Evolutionary conservation across 2,329 filamentous ascomycete genomes (phyloP), one percentile per base, ranked within the genome.

Genomic region (Penicillium italicum): DNA sequence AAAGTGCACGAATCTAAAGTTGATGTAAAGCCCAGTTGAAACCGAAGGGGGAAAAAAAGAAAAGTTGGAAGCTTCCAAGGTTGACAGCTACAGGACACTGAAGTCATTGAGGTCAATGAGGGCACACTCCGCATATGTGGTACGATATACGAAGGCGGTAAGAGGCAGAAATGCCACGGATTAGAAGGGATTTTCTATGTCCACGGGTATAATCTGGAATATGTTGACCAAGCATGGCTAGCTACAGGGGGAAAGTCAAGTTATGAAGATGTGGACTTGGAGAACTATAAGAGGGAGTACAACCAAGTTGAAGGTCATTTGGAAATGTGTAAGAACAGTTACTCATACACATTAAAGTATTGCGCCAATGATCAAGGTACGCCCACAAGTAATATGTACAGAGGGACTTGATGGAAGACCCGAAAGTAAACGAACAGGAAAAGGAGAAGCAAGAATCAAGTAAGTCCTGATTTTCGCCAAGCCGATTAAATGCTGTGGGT

Each of bases 401-500:
- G 28, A 45, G 47, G 53, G 47, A 11, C 47, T 40, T 33, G 4
- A 43, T 18, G 10, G 22, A 36, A 51, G 47, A 26, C 40, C 53
- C 53, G 2, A 44, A 55, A 45, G 53, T 55, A 55, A 43, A 34
- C 53, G 38, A 34, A 55, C 53, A 49, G 33, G 47, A 26, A 54
- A 49, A 28, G 38, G 53, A 37, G 44, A 34, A 53, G 46, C 46
- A 43, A 50, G 38, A 50, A 50, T 28, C 34, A 49, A 38, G 31
- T 34, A 30, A 38, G 43, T 34, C 30, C 28, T 37, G 53, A 44
- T 36, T 49, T 60, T 42, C 56, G 38, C 55, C 53, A 59, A 59
- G 58, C 62, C 62, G 37, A 65, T 63, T 65, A 66, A 65, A 66
- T 66, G 63, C 59, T 51, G 58, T 60, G 58, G 55, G 42, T 53